Evolutionary conservation across 768 basidiomycete genomes (phyloP), one percentile per base, ranked within the genome.

Genomic region (Lactarius psammicola): DNA sequence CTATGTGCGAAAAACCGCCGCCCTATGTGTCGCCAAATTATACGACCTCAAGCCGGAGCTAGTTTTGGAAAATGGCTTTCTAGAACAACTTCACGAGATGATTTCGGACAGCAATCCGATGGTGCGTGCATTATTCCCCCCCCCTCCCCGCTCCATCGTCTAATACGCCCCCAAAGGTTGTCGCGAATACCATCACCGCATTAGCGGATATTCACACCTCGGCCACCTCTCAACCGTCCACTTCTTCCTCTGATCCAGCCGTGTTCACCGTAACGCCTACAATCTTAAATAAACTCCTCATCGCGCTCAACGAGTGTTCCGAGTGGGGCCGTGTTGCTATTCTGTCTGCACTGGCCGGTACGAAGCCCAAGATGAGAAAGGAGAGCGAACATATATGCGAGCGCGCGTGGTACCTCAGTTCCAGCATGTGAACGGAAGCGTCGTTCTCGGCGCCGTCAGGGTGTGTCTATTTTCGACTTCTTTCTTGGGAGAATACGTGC

Each of bases 381-480:
- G 97, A 99, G 79, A 92, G 92, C 74, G 97, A 99, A 73, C 96
- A 98, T 75, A 98, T 98, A 67, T 98, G 97, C 75, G 97, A 98
- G 77, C 87, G 97, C n/a, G n/a, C 33, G 96, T 98, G 15, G 90
- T 98, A 46, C 97, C 97, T 4, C 97, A 99, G 73, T 96, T 98
- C 77, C 97, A 99, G 76, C 97, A 99, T 73, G 90, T 87, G 31
- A 99, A 99, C 70, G 95, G 92, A 17, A 90, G 91, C 63, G 97
- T 99, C 6, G 95, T 99, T 2, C 81, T 99, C n/a, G 92, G 94
- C 6, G 97, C 97, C 18, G 89, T 98, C 70, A 95, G 95, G 83
- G 94, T 91, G 53, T 53, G 80, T 75, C 10, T 5, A 20, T 33
- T 7, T 33, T 20, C 7, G 30, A 56, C 30, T 17, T 58, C n/a